Conservation (phyloP, 805 yeast species). For the Candida yuanshanica region DNA sequence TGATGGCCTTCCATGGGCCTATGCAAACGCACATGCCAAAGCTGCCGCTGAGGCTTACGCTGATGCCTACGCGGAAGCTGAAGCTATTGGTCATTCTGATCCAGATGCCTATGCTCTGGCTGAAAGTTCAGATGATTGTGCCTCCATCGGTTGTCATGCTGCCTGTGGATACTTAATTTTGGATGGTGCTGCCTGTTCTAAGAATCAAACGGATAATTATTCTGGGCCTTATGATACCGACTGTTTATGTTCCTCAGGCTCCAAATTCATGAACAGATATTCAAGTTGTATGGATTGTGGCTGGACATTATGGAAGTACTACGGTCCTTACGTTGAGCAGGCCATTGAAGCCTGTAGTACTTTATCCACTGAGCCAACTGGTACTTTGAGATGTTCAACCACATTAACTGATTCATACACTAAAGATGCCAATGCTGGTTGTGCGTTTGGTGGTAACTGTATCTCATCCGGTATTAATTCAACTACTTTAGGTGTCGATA, state of each 20-base stretch:
- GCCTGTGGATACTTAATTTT: slow-evolving; percentile 30
- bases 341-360: slow-evolving; percentile 25
- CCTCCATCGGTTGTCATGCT: slow-evolving; percentile 29
- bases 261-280: slow-evolving; percentile 17
- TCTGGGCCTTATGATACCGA: slow-evolving; percentile 19
- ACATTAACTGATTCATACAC: slow-evolving; percentile 15
- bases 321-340: slow-evolving; percentile 24
- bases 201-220: slow-evolving; percentile 21
- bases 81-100: slow-evolving; percentile 17
- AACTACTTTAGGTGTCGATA: slow-evolving; percentile 8
- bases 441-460: slow-evolving; percentile 15
- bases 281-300: slow-evolving; percentile 32
- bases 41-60: slow-evolving; percentile 19
- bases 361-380: slow-evolving; percentile 25
- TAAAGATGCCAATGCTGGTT: slow-evolving; percentile 11
- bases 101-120: slow-evolving; percentile 19
- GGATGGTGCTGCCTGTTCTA: slow-evolving; percentile 28
- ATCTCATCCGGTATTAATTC: slow-evolving; percentile 1
- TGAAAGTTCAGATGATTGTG: slow-evolving; percentile 22
- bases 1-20: slow-evolving; percentile 18
- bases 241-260: slow-evolving; percentile 21
- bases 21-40: slow-evolving; percentile 14
- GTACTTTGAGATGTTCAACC: slow-evolving; percentile 19
- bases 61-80: slow-evolving; percentile 18
- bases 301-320: slow-evolving; percentile 33